Percentiles rank a stretch among this genome's conserved stretches.
Conservation (phyloP, 805 yeast species). For the Candida tallmaniae region DNA sequence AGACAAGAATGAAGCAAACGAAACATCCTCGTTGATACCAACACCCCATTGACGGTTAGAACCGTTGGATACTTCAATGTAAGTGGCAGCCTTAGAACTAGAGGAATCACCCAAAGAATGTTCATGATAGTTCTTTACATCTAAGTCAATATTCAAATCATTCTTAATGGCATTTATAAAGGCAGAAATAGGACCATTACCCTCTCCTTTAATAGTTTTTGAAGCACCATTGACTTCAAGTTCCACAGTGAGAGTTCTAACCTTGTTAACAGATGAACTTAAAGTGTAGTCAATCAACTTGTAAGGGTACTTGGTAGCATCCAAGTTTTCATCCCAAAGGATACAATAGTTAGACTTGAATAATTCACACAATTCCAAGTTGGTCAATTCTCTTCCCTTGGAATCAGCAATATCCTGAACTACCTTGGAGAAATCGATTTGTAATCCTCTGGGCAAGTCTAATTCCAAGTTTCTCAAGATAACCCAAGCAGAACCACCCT, state of each 20-base stretch:
- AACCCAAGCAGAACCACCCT: slow-evolving; percentile 90
- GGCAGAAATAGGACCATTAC: slow-evolving; percentile 83
- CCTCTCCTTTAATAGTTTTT: slow-evolving; percentile 49
- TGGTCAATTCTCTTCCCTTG: slow-evolving; percentile 66
- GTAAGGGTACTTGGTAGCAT: slow-evolving; percentile 22
- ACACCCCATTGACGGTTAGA: slow-evolving; percentile 73
- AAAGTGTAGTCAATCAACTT: slow-evolving; percentile 47
- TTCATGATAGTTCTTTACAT: slow-evolving; percentile 69
- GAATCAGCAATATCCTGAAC: slow-evolving; percentile 69
- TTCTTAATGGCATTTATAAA: slow-evolving; percentile 57
- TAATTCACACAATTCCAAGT: slow-evolving; percentile 58
- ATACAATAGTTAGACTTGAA: slow-evolving; percentile 57
- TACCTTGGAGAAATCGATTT: slow-evolving; percentile 65
- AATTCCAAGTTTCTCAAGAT: slow-evolving; percentile 70
- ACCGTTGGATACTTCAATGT: slow-evolving; percentile 38
- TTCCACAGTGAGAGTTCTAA: slow-evolving; percentile 44
- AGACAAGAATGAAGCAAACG: slow-evolving; percentile 76
- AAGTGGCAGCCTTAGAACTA: slow-evolving; percentile 71
- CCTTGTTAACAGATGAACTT: slow-evolving; percentile 25
- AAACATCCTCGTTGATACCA: slow-evolving; percentile 86
- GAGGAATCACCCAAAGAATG: slow-evolving; percentile 78
- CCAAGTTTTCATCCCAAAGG: slow-evolving; percentile 26
- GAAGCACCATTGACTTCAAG: slow-evolving; percentile 43
- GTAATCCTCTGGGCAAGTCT: slow-evolving; percentile 78
- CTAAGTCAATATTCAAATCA: slow-evolving; percentile 45